Conservation (phyloP, 2,329 filamentous ascomycete species). For the Cryphonectria carpinicola region DNA sequence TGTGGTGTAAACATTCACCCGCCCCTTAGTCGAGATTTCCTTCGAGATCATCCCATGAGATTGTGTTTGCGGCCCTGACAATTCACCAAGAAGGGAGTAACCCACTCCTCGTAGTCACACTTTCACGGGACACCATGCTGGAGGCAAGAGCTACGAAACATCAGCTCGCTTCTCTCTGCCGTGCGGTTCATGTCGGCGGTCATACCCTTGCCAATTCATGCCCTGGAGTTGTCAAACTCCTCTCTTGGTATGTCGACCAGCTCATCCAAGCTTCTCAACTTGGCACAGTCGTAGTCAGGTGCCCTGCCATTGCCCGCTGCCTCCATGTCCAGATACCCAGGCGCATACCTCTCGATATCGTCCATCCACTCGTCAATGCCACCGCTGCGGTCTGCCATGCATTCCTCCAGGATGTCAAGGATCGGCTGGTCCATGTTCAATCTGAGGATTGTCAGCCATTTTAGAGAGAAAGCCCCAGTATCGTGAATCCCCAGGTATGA, state of each 20-base stretch:
- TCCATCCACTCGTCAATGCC: constrained; percentile 18
- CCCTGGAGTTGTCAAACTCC: background rate
- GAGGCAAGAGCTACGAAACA: background rate
- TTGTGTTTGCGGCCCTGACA: background rate
- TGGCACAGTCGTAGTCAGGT: constrained; percentile 6
- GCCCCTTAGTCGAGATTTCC: background rate
- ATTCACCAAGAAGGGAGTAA: too few relatives aligned
- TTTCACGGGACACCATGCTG: background rate
- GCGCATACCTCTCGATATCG: constrained; percentile 18
- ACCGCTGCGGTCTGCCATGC: background rate
- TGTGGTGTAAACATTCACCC: background rate
- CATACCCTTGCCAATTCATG: background rate
- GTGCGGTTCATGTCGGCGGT: background rate
- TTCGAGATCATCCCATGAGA: background rate
- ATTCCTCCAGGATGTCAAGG: constrained; percentile 11
- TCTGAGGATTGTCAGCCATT: background rate
- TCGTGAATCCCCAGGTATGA: background rate
- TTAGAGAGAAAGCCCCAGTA: background rate
- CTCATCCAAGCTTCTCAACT: background rate
- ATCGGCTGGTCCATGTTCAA: constrained; percentile 9
- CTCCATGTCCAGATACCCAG: constrained; percentile 13
- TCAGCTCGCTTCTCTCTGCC: background rate
- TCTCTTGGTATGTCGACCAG: constrained; percentile 3
- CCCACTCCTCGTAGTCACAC: background rate
- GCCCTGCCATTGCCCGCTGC: background rate